Evolutionary conservation across 2,329 filamentous ascomycete species (phyloP).

Genomic region (Fusarium sp.): DNA sequence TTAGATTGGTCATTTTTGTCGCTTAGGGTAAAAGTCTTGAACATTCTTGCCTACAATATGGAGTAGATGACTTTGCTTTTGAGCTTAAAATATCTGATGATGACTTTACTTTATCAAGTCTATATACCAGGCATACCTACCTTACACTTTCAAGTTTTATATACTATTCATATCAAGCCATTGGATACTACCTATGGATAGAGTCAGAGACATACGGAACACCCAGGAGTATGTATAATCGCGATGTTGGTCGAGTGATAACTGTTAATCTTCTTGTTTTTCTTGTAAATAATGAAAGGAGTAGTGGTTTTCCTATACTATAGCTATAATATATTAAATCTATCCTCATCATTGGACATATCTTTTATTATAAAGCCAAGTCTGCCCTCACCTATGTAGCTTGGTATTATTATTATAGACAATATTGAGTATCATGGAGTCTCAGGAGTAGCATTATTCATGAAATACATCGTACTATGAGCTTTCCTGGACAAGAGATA

Average conservation of each 20-base stretch:
- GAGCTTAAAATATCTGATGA: background rate
- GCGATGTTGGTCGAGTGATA: background rate
- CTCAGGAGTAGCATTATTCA: background rate
- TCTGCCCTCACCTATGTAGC: background rate
- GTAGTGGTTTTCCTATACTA: background rate
- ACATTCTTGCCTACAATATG: background rate
- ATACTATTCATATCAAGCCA: background rate
- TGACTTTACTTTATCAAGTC: background rate
- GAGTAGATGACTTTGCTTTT: background rate
- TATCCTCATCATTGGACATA: background rate
- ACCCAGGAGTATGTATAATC: background rate
- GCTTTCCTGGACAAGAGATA: background rate
- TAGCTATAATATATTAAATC: background rate
- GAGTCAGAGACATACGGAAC: background rate
- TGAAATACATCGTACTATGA: background rate
- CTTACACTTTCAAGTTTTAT: background rate
- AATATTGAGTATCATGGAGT: background rate
- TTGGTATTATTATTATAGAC: background rate
- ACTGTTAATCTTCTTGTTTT: background rate
- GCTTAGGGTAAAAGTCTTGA: background rate
- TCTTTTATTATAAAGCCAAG: background rate
- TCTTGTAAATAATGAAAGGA: background rate
- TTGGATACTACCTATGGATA: background rate
- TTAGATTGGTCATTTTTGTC: background rate
- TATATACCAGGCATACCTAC: background rate